These are phyloP conservation scores for Diaporthe citrichinensis DNA, from an alignment of 2,329 filamentous ascomycete genomes.

Conservation along the genomic window DNA sequence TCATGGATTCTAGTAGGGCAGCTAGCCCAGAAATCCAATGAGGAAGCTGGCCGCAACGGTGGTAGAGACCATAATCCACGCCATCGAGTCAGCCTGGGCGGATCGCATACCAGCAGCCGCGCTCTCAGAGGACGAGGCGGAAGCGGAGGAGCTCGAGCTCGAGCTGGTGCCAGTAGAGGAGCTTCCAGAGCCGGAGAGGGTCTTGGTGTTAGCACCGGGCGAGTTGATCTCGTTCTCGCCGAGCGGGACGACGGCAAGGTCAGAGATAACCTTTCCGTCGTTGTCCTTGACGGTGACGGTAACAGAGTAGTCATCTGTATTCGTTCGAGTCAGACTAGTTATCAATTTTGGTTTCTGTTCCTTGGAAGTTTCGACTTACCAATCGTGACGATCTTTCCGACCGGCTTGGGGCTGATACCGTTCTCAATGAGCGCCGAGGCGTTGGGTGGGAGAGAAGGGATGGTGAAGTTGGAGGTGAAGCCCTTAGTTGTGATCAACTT, in stretches of 20 bases:
- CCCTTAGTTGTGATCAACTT: conserved; percentile 74
- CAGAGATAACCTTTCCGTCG: conserved; percentile 70
- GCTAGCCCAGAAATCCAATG: conserved; percentile 28
- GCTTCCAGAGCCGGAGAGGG: conserved; percentile 42
- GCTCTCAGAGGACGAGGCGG: conserved; percentile 14
- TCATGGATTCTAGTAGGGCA: conserved; percentile 1
- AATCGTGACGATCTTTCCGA: conserved; percentile 75
- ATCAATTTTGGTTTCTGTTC: neutral
- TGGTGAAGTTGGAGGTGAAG: conserved; percentile 85
- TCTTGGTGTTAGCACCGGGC: conserved; percentile 57
- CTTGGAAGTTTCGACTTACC: conserved; percentile 44
- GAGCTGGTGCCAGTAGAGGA: conserved; percentile 44
- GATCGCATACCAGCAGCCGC: conserved; percentile 24
- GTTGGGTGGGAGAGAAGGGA: conserved; percentile 78
- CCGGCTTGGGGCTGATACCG: conserved; percentile 76
- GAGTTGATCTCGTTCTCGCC: conserved; percentile 61
- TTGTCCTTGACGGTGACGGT: conserved; percentile 73
- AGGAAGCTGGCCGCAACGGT: conserved; percentile 33
- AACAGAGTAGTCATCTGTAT: conserved; percentile 62
- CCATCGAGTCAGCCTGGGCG: conserved; percentile 34
- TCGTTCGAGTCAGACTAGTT: neutral
- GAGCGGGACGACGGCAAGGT: conserved; percentile 64
- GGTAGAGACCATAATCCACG: conserved; percentile 16
- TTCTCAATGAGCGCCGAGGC: conserved; percentile 81
- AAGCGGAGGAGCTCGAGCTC: conserved; percentile 47